phyloP scores from a whole-genome alignment of 345 rosid species.

The Murraya paniculata region DNA sequence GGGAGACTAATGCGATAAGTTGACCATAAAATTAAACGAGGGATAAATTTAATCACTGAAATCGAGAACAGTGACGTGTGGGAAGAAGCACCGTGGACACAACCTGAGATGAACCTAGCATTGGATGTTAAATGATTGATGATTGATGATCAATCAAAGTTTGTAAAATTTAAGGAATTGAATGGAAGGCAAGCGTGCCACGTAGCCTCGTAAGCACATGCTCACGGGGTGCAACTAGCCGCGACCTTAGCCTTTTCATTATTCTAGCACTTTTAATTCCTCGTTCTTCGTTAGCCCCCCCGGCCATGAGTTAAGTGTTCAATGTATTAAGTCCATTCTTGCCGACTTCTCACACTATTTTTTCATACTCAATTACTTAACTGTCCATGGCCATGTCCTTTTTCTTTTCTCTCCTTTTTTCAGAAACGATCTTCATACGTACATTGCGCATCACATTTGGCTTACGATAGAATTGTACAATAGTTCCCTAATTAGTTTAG shows the following conservation, averaged over 20 bases:
- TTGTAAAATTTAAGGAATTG: neutral
- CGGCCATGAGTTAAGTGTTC: conserved; percentile 10
- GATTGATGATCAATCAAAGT: neutral
- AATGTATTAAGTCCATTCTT: conserved; percentile 10
- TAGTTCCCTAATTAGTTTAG: neutral
- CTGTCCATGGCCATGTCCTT: neutral
- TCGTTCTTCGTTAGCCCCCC: conserved; percentile 1
- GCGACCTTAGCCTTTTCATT: neutral
- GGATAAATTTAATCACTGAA: neutral
- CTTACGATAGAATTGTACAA: no score
- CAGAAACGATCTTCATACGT: no score
- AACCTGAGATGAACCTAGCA: neutral
- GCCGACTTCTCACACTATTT: neutral
- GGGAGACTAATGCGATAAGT: neutral
- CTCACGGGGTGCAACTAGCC: conserved; percentile 6
- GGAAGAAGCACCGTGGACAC: neutral
- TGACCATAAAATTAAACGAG: neutral
- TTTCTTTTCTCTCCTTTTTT: no score
- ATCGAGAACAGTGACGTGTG: neutral
- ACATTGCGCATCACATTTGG: no score
- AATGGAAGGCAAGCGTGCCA: conserved; percentile 10
- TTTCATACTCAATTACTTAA: neutral
- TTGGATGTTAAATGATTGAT: neutral
- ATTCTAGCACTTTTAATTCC: no score
- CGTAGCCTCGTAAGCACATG: conserved; percentile 19